Evolutionary conservation across 495 filamentous ascomycete species (phyloP).

Genomic region (Lophiotrema nucula): DNA sequence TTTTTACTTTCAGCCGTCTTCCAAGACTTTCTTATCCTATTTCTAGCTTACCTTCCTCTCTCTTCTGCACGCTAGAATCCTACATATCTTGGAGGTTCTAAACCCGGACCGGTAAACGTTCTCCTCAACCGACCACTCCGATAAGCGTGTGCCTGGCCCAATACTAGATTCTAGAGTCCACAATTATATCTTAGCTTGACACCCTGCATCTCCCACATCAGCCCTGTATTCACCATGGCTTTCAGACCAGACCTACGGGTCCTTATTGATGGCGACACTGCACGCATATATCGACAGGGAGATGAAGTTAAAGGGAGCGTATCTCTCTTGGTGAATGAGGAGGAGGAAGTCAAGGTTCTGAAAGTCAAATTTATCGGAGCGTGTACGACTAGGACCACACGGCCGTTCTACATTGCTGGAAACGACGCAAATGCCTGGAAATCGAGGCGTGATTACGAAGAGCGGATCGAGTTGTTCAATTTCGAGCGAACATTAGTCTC

Average conservation of each 20-base stretch:
- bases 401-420: conserved; percentile 18
- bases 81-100: conserved; percentile 21
- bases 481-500: conserved; percentile 10
- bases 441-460: conserved; percentile 8
- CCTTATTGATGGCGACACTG: conserved; percentile 23
- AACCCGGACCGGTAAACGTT: conserved; percentile 28
- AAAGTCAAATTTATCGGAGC: conserved; percentile 23
- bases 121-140: conserved; percentile 17
- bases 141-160: conserved; percentile 8
- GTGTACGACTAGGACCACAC: conserved; percentile 27
- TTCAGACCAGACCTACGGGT: conserved; percentile 13
- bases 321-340: conserved; percentile 8
- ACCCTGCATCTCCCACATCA: conserved; percentile 13
- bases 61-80: conserved; percentile 23
- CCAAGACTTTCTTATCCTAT: conserved; percentile 5
- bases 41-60: conserved; percentile 1
- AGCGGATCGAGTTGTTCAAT: conserved; percentile 16
- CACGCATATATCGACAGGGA: conserved; percentile 21
- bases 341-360: conserved; percentile 20
- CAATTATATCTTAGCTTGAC: conserved; percentile 7
- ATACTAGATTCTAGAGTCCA: neutral
- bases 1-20: conserved; percentile 1
- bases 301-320: conserved; percentile 29
- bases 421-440: conserved; percentile 10
- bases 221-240: conserved; percentile 10